Evolutionary conservation across 176 grass and related monocot species (phyloP).

Genomic region (Zizania latifolia): DNA sequence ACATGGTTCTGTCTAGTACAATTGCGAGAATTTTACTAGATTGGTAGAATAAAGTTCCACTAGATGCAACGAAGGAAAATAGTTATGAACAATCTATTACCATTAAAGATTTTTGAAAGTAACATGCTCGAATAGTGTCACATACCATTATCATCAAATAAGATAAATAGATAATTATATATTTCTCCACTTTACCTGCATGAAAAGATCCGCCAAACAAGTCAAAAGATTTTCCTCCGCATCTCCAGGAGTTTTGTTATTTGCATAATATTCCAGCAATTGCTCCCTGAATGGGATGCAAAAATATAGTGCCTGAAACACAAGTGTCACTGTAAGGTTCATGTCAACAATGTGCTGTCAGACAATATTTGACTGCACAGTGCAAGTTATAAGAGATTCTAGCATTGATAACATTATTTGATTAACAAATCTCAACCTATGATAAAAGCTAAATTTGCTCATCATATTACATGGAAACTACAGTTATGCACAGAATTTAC

Average conservation of each 20-base stretch:
- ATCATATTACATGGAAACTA: not conserved
- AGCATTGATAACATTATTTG: not conserved
- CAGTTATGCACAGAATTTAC: not conserved
- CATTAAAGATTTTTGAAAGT: not conserved
- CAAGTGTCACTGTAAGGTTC: conserved; percentile 24
- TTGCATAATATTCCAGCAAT: conserved; percentile 71
- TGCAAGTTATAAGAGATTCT: not conserved
- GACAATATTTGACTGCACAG: not conserved
- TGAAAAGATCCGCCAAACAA: conserved; percentile 93
- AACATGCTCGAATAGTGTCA: conserved; percentile 5
- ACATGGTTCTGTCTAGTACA: too few relatives aligned
- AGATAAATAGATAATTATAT: not conserved
- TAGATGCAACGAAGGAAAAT: not conserved
- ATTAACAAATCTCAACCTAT: not conserved
- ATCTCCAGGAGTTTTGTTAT: conserved; percentile 65
- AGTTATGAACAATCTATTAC: not conserved
- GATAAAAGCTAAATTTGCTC: not conserved
- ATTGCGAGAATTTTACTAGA: too few relatives aligned
- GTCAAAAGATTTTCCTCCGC: conserved; percentile 87
- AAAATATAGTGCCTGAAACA: conserved; percentile 91
- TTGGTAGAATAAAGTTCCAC: not conserved
- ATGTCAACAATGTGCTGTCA: conserved; percentile 11
- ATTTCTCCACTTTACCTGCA: conserved; percentile 64
- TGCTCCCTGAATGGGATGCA: conserved; percentile 91
- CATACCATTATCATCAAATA: not conserved